Base-by-base conservation (phyloP, 768 basidiomycete species). In the Lactarius hatsudake region DNA sequence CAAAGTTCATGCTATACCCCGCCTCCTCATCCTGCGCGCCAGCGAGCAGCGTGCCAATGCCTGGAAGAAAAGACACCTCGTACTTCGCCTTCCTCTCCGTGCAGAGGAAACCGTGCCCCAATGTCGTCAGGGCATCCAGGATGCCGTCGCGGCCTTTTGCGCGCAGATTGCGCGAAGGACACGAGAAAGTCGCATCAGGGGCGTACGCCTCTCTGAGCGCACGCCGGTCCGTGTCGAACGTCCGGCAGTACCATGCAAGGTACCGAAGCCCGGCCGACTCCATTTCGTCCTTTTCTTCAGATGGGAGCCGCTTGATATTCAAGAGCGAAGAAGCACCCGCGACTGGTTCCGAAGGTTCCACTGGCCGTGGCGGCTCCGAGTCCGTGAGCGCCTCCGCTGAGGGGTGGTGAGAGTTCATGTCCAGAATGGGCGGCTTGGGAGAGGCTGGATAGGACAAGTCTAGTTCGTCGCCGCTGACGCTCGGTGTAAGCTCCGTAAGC, bases 111-210 rank as follows among this genome's bases (percentile, higher is more conserved):
- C 32, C 68, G n/a, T 2, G 28, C 5, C 53, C 68, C 42, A 69
- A 40, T 1, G 20, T 28, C 38, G 36, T 28, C 32, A 69, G 36
- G 28, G 66, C 57, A 5, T 58, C 32, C 13, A 56, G 2, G n/a
- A 68, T 40, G 20, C 8, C 28, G 2, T 62, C 66, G 7, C 66
- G 61, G 40, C 68, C 62, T 51, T 55, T 58, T 34, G 66, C 51
- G n/a, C 43, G 51, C 36, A 69, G 34, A 32, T 23, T 55, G 9
- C 57, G 58, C 30, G 62, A 43, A 43, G 56, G 23, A 51, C 68
- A 69, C 34, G 68, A 69, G n/a, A 69, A 69, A 3, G 23, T 2
- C 8, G 68, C 68, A 26, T 69, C 53, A 10, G 38, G 42, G 9
- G 65, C 26, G 36, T 69, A 69, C 34, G 48, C 53, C 5, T 30